phyloP scores from a whole-genome alignment of 108 stramenopile genomes.

The Pseudonitzschia pungens region DNA sequence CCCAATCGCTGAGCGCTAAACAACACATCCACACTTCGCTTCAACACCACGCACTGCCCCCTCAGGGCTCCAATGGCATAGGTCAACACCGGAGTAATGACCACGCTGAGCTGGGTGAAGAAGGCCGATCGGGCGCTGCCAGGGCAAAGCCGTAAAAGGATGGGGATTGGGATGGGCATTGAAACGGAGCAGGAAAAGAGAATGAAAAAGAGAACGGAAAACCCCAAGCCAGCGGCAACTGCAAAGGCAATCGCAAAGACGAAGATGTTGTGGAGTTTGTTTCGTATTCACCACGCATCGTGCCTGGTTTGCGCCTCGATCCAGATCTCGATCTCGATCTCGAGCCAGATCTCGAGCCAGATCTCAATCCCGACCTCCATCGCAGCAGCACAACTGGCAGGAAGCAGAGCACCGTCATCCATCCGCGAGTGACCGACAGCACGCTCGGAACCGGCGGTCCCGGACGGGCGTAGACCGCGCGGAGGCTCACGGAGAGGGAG shows the following conservation, averaged over 20 bases:
- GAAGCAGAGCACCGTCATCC: slow-evolving; percentile 47
- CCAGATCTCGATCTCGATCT: too few relatives aligned
- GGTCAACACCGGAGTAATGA: slow-evolving; percentile 64
- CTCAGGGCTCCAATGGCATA: slow-evolving; percentile 31
- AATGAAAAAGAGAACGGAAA: too few relatives aligned
- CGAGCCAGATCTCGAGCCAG: too few relatives aligned
- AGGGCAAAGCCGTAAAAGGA: slow-evolving; percentile 45
- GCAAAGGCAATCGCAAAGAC: too few relatives aligned
- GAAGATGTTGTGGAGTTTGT: too few relatives aligned
- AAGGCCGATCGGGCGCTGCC: slow-evolving; percentile 62
- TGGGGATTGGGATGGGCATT: too few relatives aligned
- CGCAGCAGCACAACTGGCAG: slow-evolving; percentile 36
- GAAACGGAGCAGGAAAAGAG: too few relatives aligned
- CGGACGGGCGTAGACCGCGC: slow-evolving; percentile 47
- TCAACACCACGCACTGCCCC: background rate
- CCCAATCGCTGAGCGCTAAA: slow-evolving; percentile 42
- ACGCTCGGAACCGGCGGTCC: slow-evolving; percentile 49
- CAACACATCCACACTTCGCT: slow-evolving; percentile 55
- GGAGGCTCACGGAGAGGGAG: slow-evolving; percentile 50
- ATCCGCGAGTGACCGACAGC: slow-evolving; percentile 46
- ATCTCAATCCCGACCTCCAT: too few relatives aligned
- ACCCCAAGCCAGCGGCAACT: too few relatives aligned
- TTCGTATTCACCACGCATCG: too few relatives aligned
- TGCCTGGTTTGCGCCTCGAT: too few relatives aligned
- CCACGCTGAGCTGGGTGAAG: slow-evolving; percentile 66